Conservation (phyloP, 495 filamentous ascomycete genomes). For the Lasiosphaeria miniovina region DNA sequence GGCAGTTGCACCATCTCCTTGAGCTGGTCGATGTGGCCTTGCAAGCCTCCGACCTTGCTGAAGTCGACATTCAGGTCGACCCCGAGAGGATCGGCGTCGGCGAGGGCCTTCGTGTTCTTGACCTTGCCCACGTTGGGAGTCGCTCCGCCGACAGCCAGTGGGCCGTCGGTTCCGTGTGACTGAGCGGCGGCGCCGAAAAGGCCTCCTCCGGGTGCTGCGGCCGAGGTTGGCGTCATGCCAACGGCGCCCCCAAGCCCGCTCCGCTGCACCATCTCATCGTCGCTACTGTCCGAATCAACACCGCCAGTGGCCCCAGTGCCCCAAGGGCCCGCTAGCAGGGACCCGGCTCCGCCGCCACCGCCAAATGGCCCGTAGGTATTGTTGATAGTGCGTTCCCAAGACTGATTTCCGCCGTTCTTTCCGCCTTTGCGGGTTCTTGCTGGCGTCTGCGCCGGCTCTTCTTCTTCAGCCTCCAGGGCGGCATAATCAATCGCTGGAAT, state of each 20-base stretch:
- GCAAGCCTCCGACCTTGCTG: slow-evolving; percentile 83
- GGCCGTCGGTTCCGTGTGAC: slow-evolving; percentile 48
- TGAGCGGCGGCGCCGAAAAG: slow-evolving; percentile 24
- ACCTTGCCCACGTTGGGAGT: slow-evolving; percentile 86
- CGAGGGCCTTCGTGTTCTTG: slow-evolving; percentile 71
- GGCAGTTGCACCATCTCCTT: slow-evolving; percentile 98
- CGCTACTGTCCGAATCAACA: slow-evolving; percentile 92
- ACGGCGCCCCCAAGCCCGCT: slow-evolving; percentile 58
- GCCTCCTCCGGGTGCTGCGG: slow-evolving; percentile 45
- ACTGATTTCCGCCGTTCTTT: slow-evolving; percentile 47
- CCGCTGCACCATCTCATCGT: slow-evolving; percentile 73
- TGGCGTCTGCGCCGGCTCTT: slow-evolving; percentile 60
- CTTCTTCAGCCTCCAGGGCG: slow-evolving; percentile 64
- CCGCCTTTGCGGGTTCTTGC: slow-evolving; percentile 60
- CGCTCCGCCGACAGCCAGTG: slow-evolving; percentile 57
- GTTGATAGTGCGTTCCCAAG: slow-evolving; percentile 74
- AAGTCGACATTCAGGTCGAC: slow-evolving; percentile 90
- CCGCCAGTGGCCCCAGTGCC: slow-evolving; percentile 72
- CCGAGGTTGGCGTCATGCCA: slow-evolving; percentile 74
- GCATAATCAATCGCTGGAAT: slow-evolving; percentile 73
- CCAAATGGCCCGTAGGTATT: slow-evolving; percentile 90
- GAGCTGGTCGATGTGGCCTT: slow-evolving; percentile 89
- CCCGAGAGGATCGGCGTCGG: slow-evolving; percentile 90
- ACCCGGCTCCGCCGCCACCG: slow-evolving; percentile 66
- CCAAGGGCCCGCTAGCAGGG: slow-evolving; percentile 75